Evolutionary conservation across 2,329 filamentous ascomycete species (phyloP), one percentile per base, ranked within the genome.

Genomic region (Diaporthe citri): DNA sequence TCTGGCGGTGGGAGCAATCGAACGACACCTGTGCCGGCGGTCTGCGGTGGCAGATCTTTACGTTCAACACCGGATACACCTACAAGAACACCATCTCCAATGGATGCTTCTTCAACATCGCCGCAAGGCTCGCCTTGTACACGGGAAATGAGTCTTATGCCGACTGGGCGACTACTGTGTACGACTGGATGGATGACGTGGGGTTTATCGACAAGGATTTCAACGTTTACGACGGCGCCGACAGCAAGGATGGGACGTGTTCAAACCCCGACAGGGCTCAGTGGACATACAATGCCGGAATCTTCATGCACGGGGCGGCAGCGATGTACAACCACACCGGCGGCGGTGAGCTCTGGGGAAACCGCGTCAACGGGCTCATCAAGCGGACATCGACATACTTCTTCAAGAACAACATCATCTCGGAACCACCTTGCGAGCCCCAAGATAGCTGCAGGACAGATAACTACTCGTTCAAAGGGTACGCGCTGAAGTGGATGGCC

Each of bases 31-130:
- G 94, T 79, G 86, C 87, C 31, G 94, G 94, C 77, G 94, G 94
- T 13, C 80, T 96, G 78, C 87, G 93, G 79, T 95, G 93, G 93
- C 94, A 97, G 85, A 93, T 96, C 75, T 94, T 92, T 74, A 86
- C 90, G 1, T 92, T 93, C 78, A 95, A 96, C 80, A 88, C 87
- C 41, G 94, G 94, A 34, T 97, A 94, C 82, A 89, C 92, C 80
- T 95, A 96, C 86, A 96, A 92, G 82, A 92, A 92, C 79, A 87
- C 87, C 25, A 87, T 90, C 74, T 87, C 89, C n/a, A 92, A 91
- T 78, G 88, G 88, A 39, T 88, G 87, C 76, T 90, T 90, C 80
- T 91, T 91, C 83, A 90, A 91, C 76, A 83, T 91, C 13, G 89
- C 88, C 3, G 88, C 93, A 20, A 90, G 93, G 10, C 87, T 95